These are phyloP conservation scores for Tulasnella sp. DNA, from an alignment of 768 basidiomycete genomes.

Conservation along the genomic window DNA sequence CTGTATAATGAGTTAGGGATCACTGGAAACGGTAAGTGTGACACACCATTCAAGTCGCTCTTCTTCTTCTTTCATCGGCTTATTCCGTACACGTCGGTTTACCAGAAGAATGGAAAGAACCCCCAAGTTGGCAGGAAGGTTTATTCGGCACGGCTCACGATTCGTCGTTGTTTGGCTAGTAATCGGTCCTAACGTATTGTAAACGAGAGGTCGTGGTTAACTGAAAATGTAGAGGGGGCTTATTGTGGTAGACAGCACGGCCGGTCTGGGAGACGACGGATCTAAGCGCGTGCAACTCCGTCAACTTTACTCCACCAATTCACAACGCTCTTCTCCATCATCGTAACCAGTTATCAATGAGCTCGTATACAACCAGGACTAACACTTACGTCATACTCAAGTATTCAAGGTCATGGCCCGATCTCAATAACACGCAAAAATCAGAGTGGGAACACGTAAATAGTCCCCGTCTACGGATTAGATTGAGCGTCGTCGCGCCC, in stretches of 20 bases:
- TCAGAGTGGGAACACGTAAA: conserved; percentile 19
- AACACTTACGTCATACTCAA: neutral
- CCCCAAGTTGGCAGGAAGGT: conserved; percentile 64
- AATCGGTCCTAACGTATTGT: neutral
- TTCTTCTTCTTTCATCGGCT: neutral
- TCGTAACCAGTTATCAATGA: neutral
- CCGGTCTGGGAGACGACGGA: neutral
- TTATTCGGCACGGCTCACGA: conserved; percentile 76
- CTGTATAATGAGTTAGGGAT: conserved; percentile 46
- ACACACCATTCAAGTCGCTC: neutral
- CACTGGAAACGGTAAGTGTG: conserved; percentile 32
- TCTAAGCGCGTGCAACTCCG: neutral
- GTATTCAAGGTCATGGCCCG: conserved; percentile 8
- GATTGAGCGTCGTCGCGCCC: neutral
- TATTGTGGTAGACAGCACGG: neutral
- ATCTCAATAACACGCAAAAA: neutral
- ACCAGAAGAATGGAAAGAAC: conserved; percentile 57
- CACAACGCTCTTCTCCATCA: neutral
- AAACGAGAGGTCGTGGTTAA: conserved; percentile 47
- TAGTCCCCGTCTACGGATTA: conserved; percentile 7
- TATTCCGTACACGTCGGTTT: neutral
- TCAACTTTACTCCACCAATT: neutral
- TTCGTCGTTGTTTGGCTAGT: conserved; percentile 69
- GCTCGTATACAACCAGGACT: neutral
- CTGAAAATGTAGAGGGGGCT: conserved; percentile 27